Conservation (phyloP, 805 yeast species). For the Saccharomyces mikatae region DNA sequence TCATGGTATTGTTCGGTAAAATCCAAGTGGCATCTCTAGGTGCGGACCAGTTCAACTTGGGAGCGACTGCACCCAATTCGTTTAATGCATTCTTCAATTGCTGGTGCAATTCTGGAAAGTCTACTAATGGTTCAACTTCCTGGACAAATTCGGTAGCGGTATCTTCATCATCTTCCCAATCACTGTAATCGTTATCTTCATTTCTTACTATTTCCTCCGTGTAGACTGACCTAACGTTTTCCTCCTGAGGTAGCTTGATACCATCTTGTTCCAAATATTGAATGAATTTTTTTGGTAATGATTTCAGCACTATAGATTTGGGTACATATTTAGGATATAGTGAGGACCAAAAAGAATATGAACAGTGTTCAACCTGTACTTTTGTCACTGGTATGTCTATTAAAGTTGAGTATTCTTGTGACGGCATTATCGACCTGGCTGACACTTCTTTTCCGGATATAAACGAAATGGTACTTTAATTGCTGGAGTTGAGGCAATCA, state of each 20-base stretch:
- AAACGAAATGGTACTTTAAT: not conserved
- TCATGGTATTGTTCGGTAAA: slow-evolving; percentile 62
- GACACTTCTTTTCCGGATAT: not conserved
- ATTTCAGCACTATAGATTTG: slow-evolving; percentile 43
- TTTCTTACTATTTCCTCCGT: slow-evolving; percentile 31
- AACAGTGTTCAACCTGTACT: slow-evolving; percentile 43
- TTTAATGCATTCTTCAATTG: slow-evolving; percentile 39
- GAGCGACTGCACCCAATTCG: slow-evolving; percentile 57
- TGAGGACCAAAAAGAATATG: slow-evolving; percentile 54
- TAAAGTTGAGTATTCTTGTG: slow-evolving; percentile 14
- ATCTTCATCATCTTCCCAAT: slow-evolving; percentile 51
- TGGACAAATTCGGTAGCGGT: slow-evolving; percentile 8
- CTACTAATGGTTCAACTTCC: slow-evolving; percentile 36
- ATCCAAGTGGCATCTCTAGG: slow-evolving; percentile 96
- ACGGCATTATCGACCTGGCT: slow-evolving; percentile 1
- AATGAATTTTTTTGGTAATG: slow-evolving; percentile 50
- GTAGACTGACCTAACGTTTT: slow-evolving; percentile 24
- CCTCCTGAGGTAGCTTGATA: slow-evolving; percentile 48
- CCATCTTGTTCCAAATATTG: slow-evolving; percentile 61
- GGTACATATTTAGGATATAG: slow-evolving; percentile 43
- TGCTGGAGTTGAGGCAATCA: not conserved
- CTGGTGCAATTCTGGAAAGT: slow-evolving; percentile 55
- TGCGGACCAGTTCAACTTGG: slow-evolving; percentile 94
- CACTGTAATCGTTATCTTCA: slow-evolving; percentile 64
- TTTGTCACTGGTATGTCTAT: slow-evolving; percentile 26